These are phyloP conservation scores for Colletotrichum lini DNA, from an alignment of 2,329 filamentous ascomycete genomes.

Conservation along the genomic window DNA sequence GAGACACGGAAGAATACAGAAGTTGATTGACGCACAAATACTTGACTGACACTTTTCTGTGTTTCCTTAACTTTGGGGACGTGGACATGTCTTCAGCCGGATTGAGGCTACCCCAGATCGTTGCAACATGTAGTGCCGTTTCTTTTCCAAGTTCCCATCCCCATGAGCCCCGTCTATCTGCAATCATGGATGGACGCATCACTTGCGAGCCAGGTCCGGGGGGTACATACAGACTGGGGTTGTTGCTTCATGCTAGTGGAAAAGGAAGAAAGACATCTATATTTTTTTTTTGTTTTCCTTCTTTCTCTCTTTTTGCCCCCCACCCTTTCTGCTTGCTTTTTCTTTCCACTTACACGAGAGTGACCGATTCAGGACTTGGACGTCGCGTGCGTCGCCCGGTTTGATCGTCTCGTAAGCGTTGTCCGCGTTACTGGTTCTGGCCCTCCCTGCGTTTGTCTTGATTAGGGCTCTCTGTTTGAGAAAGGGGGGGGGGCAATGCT, in stretches of 20 bases:
- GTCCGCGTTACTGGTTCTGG: not conserved
- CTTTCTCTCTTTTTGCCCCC: too few relatives aligned
- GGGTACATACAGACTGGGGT: too few relatives aligned
- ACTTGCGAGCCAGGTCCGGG: not conserved
- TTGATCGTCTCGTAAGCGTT: not conserved
- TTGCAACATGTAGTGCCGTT: not conserved
- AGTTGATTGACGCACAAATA: conserved; percentile 17
- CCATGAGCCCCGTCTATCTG: not conserved
- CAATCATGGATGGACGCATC: not conserved
- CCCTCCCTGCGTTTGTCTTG: not conserved
- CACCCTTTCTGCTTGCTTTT: not conserved
- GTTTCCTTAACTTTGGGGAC: not conserved
- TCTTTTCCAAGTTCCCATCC: not conserved
- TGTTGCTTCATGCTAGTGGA: too few relatives aligned
- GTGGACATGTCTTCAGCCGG: not conserved
- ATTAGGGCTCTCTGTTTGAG: too few relatives aligned
- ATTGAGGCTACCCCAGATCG: not conserved
- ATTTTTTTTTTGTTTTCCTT: not conserved
- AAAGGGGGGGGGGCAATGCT: too few relatives aligned
- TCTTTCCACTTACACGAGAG: too few relatives aligned
- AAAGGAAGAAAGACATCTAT: not conserved
- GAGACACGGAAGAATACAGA: conserved; percentile 16
- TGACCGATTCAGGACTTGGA: not conserved
- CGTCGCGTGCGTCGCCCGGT: not conserved
- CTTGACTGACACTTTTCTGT: not conserved